Percentiles rank a stretch among this genome's conserved stretches.
Evolutionary conservation across 2,329 filamentous ascomycete genomes (phyloP).

Genomic region (Zarea fungicola): DNA sequence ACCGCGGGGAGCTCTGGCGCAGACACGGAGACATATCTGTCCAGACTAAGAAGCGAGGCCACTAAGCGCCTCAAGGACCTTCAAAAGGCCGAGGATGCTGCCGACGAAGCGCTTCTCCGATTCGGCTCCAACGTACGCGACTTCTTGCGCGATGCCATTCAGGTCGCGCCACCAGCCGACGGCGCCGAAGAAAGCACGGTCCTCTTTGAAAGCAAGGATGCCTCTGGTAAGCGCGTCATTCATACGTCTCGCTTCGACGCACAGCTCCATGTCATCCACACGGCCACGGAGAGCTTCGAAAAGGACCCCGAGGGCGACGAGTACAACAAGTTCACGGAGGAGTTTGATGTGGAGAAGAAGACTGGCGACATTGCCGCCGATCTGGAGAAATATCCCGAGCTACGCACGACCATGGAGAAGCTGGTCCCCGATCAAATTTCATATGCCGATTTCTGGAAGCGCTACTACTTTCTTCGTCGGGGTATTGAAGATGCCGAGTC

Average conservation of each 20-base stretch:
- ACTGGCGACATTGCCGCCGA: constrained; percentile 79
- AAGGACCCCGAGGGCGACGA: constrained; percentile 73
- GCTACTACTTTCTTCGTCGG: constrained; percentile 92
- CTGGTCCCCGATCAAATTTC: constrained; percentile 90
- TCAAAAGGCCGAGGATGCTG: constrained; percentile 87
- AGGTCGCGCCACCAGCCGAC: constrained; percentile 67
- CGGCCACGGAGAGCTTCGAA: constrained; percentile 72
- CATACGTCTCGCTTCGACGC: constrained; percentile 93
- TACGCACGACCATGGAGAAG: constrained; percentile 87
- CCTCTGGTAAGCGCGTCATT: constrained; percentile 84
- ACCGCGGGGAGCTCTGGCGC: constrained; percentile 45
- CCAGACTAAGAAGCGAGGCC: constrained; percentile 70
- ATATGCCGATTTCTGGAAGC: constrained; percentile 84
- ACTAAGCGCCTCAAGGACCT: constrained; percentile 82
- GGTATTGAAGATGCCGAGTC: constrained; percentile 92
- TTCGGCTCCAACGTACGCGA: constrained; percentile 87
- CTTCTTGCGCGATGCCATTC: constrained; percentile 87
- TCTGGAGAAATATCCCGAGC: constrained; percentile 78
- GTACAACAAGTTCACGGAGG: constrained; percentile 66
- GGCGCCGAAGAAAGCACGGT: constrained; percentile 55
- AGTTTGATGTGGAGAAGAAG: constrained; percentile 77
- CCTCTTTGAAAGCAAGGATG: constrained; percentile 91
- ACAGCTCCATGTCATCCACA: constrained; percentile 92
- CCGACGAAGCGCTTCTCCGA: constrained; percentile 87
- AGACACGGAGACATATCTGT: constrained; percentile 61